phyloP scores from a whole-genome alignment of 352 stramenopile species.

The Phytophthora aleatoria region DNA sequence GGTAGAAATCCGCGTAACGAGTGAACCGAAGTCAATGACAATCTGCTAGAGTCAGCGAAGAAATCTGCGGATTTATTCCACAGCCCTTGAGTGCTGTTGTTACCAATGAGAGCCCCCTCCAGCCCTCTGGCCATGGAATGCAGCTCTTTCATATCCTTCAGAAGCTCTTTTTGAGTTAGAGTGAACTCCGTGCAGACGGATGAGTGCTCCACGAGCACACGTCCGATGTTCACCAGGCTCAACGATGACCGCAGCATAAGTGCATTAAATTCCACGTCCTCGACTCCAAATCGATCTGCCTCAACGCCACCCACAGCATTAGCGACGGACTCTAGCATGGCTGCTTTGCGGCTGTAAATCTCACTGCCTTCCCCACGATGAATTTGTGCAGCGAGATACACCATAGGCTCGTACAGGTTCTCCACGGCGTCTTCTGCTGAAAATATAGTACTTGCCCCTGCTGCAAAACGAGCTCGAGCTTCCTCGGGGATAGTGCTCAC shows the following conservation, averaged over 20 bases:
- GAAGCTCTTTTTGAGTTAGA: slow-evolving; percentile 47
- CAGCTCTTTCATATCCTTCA: slow-evolving; percentile 45
- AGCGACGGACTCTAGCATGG: slow-evolving; percentile 3
- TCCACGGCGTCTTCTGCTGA: slow-evolving; percentile 39
- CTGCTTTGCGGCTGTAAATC: slow-evolving; percentile 9
- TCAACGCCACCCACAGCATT: slow-evolving; percentile 8
- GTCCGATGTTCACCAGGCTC: slow-evolving; percentile 68
- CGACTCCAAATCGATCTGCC: slow-evolving; percentile 45
- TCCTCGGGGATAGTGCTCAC: slow-evolving; percentile 49
- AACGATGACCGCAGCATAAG: slow-evolving; percentile 69
- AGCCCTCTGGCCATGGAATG: slow-evolving; percentile 34
- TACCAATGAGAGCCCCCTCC: slow-evolving; percentile 49
- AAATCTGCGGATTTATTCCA: slow-evolving; percentile 71
- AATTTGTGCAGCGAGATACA: slow-evolving; percentile 61
- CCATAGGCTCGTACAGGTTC: slow-evolving; percentile 82
- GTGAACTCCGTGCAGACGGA: slow-evolving; percentile 60
- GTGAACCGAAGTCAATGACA: slow-evolving; percentile 32
- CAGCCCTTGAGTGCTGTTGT: slow-evolving; percentile 40
- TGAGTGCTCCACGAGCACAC: slow-evolving; percentile 62
- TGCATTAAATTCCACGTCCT: slow-evolving; percentile 85
- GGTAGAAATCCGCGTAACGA: slow-evolving; percentile 71
- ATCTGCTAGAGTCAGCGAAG: slow-evolving; percentile 49
- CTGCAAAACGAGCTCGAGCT: slow-evolving; percentile 55
- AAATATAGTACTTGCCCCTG: slow-evolving; percentile 43
- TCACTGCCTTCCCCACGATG: slow-evolving; percentile 4